phyloP scores from a whole-genome alignment of 2,329 filamentous ascomycete species.

The Ilyonectria sp. region DNA sequence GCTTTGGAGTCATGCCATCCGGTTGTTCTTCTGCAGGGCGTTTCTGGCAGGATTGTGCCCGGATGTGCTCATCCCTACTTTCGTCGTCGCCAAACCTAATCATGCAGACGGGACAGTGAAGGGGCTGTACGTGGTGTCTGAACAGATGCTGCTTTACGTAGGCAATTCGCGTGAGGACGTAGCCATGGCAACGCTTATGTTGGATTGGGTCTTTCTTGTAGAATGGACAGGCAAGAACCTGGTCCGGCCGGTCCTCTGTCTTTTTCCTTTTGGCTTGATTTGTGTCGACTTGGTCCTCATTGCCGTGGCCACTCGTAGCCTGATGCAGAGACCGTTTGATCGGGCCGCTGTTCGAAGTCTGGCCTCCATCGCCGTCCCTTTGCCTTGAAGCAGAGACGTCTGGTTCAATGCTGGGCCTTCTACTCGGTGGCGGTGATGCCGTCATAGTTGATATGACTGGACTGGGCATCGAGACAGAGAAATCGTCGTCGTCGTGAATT shows the following conservation, averaged over 20 bases:
- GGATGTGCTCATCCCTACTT: constrained; percentile 14
- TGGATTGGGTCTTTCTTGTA: constrained; percentile 24
- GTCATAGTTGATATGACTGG: background rate
- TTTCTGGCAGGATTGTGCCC: constrained; percentile 15
- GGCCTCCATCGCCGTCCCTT: background rate
- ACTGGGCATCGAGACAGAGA: background rate
- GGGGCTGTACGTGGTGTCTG: constrained; percentile 23
- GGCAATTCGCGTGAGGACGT: constrained; percentile 14
- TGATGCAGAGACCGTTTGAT: constrained; percentile 14
- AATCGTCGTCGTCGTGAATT: background rate
- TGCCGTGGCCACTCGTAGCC: background rate
- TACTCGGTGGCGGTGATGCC: background rate
- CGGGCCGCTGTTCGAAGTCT: background rate
- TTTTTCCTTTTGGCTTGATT: constrained; percentile 16
- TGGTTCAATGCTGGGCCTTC: background rate
- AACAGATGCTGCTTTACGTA: constrained; percentile 25
- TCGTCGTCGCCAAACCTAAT: constrained; percentile 10
- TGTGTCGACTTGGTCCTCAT: constrained; percentile 1
- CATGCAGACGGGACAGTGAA: constrained; percentile 20
- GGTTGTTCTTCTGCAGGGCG: constrained; percentile 18
- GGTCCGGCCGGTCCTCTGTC: constrained; percentile 9
- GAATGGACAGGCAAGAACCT: constrained; percentile 19
- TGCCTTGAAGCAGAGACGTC: background rate
- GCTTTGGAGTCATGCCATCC: constrained; percentile 19
- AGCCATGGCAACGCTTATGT: constrained; percentile 11